A percentile compares a stretch with the other conserved stretches of the same genome.
Evolutionary conservation across 2,329 filamentous ascomycete species (phyloP).

Genomic region (Niveomyces coronatus): DNA sequence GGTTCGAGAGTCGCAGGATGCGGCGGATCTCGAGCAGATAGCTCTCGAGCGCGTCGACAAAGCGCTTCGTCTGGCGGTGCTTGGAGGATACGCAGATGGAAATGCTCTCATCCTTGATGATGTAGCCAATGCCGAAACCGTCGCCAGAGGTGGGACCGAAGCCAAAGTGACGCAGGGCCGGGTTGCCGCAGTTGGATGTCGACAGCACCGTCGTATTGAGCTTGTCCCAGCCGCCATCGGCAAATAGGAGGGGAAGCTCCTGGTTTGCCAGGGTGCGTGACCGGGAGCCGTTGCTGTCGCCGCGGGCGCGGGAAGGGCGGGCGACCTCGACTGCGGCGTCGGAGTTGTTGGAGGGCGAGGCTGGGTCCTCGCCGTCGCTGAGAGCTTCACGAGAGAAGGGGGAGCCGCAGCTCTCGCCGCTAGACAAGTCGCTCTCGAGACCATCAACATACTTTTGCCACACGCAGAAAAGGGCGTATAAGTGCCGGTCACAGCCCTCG

Average conservation of each 20-base stretch:
- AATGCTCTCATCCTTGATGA: constrained; percentile 75
- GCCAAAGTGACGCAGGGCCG: constrained; percentile 86
- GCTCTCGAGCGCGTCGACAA: constrained; percentile 78
- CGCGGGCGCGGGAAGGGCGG: constrained; percentile 33
- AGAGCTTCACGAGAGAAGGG: constrained; percentile 46
- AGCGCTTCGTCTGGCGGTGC: constrained; percentile 84
- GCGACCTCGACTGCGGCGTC: constrained; percentile 21
- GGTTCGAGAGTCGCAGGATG: constrained; percentile 59
- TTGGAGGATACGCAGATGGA: constrained; percentile 82
- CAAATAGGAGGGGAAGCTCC: constrained; percentile 68
- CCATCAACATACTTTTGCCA: constrained; percentile 88
- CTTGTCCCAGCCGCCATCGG: constrained; percentile 85
- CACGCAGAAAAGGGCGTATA: constrained; percentile 88
- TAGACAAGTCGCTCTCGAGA: constrained; percentile 43
- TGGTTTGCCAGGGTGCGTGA: constrained; percentile 28
- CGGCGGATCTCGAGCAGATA: constrained; percentile 88
- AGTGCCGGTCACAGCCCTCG: constrained; percentile 81
- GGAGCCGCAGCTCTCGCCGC: constrained; percentile 48
- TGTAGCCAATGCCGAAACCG: constrained; percentile 96
- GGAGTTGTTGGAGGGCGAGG: constrained; percentile 25
- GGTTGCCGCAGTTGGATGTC: constrained; percentile 98
- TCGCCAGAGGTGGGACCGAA: constrained; percentile 92
- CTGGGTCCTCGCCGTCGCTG: constrained; percentile 27
- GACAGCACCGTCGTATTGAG: constrained; percentile 90
- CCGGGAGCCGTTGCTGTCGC: constrained; percentile 45